Evolutionary conservation across 1,284 basidiomycete species (phyloP).

Genomic region (Mycena sp.): DNA sequence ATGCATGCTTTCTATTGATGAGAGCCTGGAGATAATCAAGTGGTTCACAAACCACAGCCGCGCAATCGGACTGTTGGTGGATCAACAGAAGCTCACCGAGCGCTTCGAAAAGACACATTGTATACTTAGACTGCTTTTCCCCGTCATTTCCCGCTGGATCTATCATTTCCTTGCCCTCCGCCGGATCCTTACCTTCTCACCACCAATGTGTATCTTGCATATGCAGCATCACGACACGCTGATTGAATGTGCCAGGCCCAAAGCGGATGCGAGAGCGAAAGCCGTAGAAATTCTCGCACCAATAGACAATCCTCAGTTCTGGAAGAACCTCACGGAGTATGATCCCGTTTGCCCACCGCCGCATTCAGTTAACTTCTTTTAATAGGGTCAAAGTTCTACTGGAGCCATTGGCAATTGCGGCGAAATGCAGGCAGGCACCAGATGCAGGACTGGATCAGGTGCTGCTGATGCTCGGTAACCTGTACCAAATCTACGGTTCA

Average conservation of each 20-base stretch:
- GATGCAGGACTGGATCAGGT: slow-evolving; percentile 36
- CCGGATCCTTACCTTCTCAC: neutral
- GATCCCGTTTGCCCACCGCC: neutral
- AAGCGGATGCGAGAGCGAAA: neutral
- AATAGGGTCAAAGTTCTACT: slow-evolving; percentile 36
- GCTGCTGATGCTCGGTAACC: slow-evolving; percentile 3
- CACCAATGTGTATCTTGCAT: neutral
- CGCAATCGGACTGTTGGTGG: slow-evolving; percentile 32
- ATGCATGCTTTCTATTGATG: slow-evolving; percentile 34
- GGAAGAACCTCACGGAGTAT: slow-evolving; percentile 10
- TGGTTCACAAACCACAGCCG: slow-evolving; percentile 36
- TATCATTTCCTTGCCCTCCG: slow-evolving; percentile 22
- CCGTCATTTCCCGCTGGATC: neutral
- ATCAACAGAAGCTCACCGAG: neutral
- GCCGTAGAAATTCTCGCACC: neutral
- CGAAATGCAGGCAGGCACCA: slow-evolving; percentile 37
- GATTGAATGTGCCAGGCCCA: neutral
- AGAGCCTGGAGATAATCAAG: slow-evolving; percentile 16
- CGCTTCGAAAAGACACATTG: neutral
- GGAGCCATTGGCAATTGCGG: slow-evolving; percentile 39
- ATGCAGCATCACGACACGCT: neutral
- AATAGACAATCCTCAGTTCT: neutral
- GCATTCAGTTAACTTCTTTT: neutral
- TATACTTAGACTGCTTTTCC: neutral
- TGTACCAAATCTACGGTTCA: slow-evolving; percentile 1